Conservation (phyloP, 768 basidiomycete genomes). For the Paxillus rubicundulus region DNA sequence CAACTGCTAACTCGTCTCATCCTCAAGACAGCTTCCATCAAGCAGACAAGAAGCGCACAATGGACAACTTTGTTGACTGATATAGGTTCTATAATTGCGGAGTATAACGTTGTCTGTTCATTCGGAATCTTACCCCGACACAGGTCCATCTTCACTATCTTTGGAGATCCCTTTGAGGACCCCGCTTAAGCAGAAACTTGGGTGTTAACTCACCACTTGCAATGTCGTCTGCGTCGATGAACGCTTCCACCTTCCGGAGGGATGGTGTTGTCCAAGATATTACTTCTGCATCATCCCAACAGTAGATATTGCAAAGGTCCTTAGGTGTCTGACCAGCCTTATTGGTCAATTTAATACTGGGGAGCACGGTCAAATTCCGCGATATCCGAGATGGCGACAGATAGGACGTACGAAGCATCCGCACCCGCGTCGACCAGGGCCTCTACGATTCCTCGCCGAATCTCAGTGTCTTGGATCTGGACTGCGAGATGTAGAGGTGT, state of each 20-base stretch:
- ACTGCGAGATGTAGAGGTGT: conserved; percentile 32
- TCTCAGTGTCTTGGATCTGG: conserved; percentile 8
- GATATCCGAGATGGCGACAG: neutral
- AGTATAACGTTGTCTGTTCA: neutral
- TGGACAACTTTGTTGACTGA: neutral
- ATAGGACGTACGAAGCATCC: conserved; percentile 19
- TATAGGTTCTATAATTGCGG: neutral
- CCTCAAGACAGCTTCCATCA: neutral
- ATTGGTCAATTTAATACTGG: conserved; percentile 24
- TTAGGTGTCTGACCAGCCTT: conserved; percentile 29
- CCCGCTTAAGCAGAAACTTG: neutral
- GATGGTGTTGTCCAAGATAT: conserved; percentile 20
- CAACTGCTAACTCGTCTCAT: neutral
- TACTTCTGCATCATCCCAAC: conserved; percentile 14
- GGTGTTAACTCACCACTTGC: conserved; percentile 13
- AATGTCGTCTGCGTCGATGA: conserved; percentile 17
- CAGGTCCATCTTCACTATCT: conserved; percentile 8
- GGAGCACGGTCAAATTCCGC: neutral
- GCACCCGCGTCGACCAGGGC: conserved; percentile 24
- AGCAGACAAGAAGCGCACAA: neutral
- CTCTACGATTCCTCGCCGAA: conserved; percentile 21
- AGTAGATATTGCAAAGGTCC: conserved; percentile 20
- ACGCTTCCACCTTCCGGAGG: conserved; percentile 4
- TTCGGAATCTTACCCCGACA: neutral
- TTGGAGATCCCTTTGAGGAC: neutral